Evolutionary conservation across 2,329 filamentous ascomycete genomes (phyloP).

Genomic region (Cytospora paraplurivora): DNA sequence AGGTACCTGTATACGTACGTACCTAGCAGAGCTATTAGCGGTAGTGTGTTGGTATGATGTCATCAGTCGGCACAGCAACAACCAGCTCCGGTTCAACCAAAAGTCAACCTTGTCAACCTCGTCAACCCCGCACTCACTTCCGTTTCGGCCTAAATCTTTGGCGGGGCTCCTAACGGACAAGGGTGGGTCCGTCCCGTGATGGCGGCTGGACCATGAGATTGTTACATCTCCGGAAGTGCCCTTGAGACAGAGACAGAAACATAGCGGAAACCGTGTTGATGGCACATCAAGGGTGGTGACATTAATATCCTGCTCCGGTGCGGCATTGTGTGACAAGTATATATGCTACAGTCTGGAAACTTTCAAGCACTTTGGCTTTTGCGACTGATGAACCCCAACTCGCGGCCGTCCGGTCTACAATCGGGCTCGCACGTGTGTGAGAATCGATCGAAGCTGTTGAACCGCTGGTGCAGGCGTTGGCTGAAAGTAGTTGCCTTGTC

Average conservation of each 20-base stretch:
- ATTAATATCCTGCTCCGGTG: background rate
- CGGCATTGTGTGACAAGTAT: background rate
- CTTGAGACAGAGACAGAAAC: background rate
- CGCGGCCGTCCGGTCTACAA: constrained; percentile 21
- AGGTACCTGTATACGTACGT: too few species aligned
- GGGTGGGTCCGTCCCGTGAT: background rate
- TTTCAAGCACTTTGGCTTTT: constrained; percentile 1
- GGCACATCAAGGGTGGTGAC: background rate
- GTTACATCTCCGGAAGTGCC: background rate
- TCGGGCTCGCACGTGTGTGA: constrained; percentile 42
- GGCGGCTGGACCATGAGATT: background rate
- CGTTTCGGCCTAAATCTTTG: background rate
- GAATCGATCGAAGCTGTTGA: constrained; percentile 43
- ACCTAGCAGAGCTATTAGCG: too few species aligned
- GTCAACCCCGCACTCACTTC: constrained; percentile 16
- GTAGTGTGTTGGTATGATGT: constrained; percentile 26
- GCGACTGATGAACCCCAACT: constrained; percentile 21
- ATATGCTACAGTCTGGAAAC: constrained; percentile 10
- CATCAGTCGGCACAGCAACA: constrained; percentile 30
- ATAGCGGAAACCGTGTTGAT: background rate
- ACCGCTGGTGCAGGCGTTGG: constrained; percentile 40
- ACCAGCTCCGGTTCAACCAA: constrained; percentile 2
- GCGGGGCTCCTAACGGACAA: background rate
- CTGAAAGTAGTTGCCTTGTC: constrained; percentile 33
- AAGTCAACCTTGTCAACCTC: background rate